Evolutionary conservation across 306 rosid species (phyloP), one percentile per base, ranked within the genome.

Genomic region (Ceratonia siliqua): DNA sequence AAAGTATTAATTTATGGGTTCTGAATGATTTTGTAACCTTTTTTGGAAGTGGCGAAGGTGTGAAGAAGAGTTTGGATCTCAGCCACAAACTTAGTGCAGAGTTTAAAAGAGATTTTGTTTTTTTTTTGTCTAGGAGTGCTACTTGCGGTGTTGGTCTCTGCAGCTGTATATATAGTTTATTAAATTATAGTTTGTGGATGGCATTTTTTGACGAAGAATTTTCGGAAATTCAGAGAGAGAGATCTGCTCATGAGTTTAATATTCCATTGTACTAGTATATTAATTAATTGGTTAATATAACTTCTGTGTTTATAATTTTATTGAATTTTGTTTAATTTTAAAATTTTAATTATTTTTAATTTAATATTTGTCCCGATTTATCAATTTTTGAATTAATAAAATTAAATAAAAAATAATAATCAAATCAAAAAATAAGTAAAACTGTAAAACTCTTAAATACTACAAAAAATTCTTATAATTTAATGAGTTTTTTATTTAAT

Each of bases 41-140:
- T 77, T 76, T 32, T 78, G 72, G 63, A 67, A 81, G 79, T 79
- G 89, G 42, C 32, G 27, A 14, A 53, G 64, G 21, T 27, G 73
- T 35, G 30, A 14, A 25, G 72, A 33, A 20, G 82, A 63, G 81
- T 54, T 17, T 83, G 83, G 59, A 87, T 89, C 77, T 82, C 72
- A 53, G 64, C 98, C 98, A 94, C 98, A 87, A 87, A 81, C 69
- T 85, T 82, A 12, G 68, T 53, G 62, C 43, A 24, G 77, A 74
- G 82, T 75, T 85, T 82, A 76, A 66, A 57, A 75, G 73, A 82
- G 12, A 11, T 74, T 77, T 93, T 89, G 90, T 89, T 80, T 83
- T 81, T 79, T 72, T 6, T 76, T 83, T 83, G 87, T 83, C 84
- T 87, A 59, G 75, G 67, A 64, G 83, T 73, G 77, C 78, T 61